phyloP scores from a whole-genome alignment of 2,329 filamentous ascomycete genomes.

The Zelopaecilomyces penicillatus region DNA sequence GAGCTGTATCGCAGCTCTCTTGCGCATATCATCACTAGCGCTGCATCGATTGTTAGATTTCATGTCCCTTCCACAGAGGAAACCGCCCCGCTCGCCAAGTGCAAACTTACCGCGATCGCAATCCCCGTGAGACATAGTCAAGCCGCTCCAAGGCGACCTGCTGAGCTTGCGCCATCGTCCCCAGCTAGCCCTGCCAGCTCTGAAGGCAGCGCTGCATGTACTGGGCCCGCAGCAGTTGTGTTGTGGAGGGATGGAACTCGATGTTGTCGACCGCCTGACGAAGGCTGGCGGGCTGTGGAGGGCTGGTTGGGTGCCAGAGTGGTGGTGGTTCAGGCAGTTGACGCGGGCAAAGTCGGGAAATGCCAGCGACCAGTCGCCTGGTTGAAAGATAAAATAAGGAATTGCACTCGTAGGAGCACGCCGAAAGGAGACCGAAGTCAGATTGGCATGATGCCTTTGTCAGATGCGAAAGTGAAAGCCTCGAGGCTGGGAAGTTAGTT shows the following conservation, averaged over 20 bases:
- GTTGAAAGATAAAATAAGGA: neutral
- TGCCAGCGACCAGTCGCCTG: too few relatives aligned
- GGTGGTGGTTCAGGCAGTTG: too few relatives aligned
- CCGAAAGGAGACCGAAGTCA: constrained; percentile 7
- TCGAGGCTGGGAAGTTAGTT: too few relatives aligned
- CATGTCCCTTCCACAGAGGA: neutral
- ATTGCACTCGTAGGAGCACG: constrained; percentile 6
- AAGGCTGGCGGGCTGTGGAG: too few relatives aligned
- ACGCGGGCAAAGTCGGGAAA: too few relatives aligned
- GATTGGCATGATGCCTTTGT: constrained; percentile 8
- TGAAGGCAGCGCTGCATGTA: constrained; percentile 7
- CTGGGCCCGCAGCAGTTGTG: neutral
- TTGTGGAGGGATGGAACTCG: too few relatives aligned
- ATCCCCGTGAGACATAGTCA: constrained; percentile 45
- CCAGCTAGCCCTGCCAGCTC: constrained; percentile 16
- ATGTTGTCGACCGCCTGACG: too few relatives aligned
- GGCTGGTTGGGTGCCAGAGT: too few relatives aligned
- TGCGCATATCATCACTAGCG: constrained; percentile 39
- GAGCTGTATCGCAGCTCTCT: constrained; percentile 45
- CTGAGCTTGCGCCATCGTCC: constrained; percentile 36
- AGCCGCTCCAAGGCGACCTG: constrained; percentile 48
- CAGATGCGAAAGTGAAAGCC: constrained; percentile 3
- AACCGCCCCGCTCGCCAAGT: neutral
- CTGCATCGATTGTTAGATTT: constrained; percentile 13
- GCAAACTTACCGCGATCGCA: constrained; percentile 43